Base-by-base conservation (phyloP, 2,329 filamentous ascomycete species). In the Sporothrix luriei region DNA sequence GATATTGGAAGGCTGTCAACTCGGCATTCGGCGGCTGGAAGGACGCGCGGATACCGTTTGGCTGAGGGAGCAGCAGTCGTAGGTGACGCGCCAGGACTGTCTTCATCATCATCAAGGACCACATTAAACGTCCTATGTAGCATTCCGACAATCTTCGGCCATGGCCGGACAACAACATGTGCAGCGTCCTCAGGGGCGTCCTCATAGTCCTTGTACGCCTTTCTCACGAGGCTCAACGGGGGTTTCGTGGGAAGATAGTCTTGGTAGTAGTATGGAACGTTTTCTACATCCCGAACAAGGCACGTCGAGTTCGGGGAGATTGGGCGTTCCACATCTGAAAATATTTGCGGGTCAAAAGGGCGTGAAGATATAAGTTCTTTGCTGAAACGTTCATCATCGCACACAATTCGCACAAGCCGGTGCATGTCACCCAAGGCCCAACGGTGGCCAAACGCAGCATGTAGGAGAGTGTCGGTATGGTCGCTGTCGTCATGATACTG, bases 71-170 rank as follows among this genome's bases (percentile, higher is more conserved):
- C 16, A 29, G 14, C 29, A 4, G 19, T 10, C 4, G 19, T n/a
- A 10, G 54, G 5, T 14, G 29, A 43, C 26, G 19, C 38, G 9
- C 9, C 14, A 40, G 33, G 48, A 16, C 29, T 26, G 16, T 65
- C 51, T 11, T 43, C 43, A 1, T 59, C 29, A 2, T 76, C 59
- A 11, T 67, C 64, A 19, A 40, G 21, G 19, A 29, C 24, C 14
- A n/a, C 54, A 5, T 52, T 71, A 0, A 0, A 40, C 4, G 65
- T 74, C 1, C 67, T 77, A 71, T 89, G 87, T 5, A 91, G 80
- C 64, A 89, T 88, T 74, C 91, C 88, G 3, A 81, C 79, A 55
- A 87, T 82, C 69, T 82, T 84, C 0, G 87, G 84, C 76, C 86
- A 86, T 54, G 77, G 81, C 21, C 74, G 77, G 0, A 88, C 74